phyloP scores from a whole-genome alignment of 73 alveolate genomes.

The Urostyla sp. region DNA sequence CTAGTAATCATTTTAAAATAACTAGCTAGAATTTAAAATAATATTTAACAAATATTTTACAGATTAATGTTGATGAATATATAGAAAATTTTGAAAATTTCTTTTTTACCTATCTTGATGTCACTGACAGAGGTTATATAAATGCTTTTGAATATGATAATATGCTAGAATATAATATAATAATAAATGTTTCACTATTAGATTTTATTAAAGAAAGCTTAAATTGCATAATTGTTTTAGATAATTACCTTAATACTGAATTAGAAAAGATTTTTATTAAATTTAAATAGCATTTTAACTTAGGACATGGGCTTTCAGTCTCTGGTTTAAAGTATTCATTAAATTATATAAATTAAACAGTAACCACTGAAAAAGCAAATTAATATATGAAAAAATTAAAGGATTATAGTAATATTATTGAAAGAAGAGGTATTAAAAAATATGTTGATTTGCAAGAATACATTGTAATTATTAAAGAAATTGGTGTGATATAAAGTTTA shows the following conservation, averaged over 20 bases:
- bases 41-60: background rate
- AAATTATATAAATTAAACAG: background rate
- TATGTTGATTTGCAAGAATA: background rate
- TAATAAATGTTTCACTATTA: background rate
- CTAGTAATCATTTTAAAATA: background rate
- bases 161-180: background rate
- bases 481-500: slow-evolving; percentile 1
- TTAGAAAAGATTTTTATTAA: slow-evolving; percentile 5
- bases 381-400: background rate
- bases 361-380: background rate
- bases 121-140: slow-evolving; percentile 12
- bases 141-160: slow-evolving; percentile 17
- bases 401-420: background rate
- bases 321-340: background rate
- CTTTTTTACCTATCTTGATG: background rate
- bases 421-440: slow-evolving; percentile 1
- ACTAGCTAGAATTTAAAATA: background rate
- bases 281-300: background rate
- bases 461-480: background rate
- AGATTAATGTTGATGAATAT: background rate
- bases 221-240: slow-evolving; percentile 3
- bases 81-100: background rate
- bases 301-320: slow-evolving; percentile 4
- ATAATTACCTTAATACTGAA: slow-evolving; percentile 6
- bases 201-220: slow-evolving; percentile 4